These are phyloP conservation scores for Phoenix dactylifera DNA, from an alignment of 176 grass and related monocot species.

Conservation along the genomic window DNA sequence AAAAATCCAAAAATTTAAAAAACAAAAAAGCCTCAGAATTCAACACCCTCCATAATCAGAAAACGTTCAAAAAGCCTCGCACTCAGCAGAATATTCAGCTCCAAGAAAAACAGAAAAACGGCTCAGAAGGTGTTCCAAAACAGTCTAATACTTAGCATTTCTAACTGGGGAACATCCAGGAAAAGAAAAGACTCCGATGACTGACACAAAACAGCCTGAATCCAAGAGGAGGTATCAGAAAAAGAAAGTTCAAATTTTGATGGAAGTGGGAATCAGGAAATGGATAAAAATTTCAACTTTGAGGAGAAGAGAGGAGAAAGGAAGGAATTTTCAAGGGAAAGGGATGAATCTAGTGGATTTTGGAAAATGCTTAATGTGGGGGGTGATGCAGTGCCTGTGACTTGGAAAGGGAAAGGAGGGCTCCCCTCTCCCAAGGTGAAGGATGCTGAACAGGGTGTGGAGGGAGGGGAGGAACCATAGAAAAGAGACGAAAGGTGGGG, in stretches of 20 bases:
- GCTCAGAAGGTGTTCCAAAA: not conserved
- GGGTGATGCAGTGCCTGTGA: no score
- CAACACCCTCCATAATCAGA: not conserved
- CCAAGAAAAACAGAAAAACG: no score
- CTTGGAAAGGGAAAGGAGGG: not conserved
- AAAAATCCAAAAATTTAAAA: not conserved
- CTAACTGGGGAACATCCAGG: no score
- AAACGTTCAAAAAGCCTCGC: not conserved
- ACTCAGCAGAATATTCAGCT: not conserved
- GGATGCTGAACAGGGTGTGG: not conserved
- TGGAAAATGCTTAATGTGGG: no score
- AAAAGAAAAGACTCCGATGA: not conserved
- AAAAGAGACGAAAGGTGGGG: not conserved
- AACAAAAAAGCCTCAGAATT: not conserved
- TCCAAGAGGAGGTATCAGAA: not conserved
- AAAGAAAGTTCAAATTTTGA: constrained; percentile 4
- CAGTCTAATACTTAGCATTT: not conserved
- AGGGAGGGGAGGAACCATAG: not conserved
- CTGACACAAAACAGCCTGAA: no score
- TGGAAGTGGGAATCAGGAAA: not conserved
- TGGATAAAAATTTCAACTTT: constrained; percentile 1
- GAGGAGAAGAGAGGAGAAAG: constrained; percentile 3
- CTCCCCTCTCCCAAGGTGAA: not conserved
- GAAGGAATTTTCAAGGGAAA: not conserved
- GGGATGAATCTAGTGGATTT: no score